Base-by-base conservation (phyloP, 176 grass and related monocot species). In the Musa troglodytarum region DNA sequence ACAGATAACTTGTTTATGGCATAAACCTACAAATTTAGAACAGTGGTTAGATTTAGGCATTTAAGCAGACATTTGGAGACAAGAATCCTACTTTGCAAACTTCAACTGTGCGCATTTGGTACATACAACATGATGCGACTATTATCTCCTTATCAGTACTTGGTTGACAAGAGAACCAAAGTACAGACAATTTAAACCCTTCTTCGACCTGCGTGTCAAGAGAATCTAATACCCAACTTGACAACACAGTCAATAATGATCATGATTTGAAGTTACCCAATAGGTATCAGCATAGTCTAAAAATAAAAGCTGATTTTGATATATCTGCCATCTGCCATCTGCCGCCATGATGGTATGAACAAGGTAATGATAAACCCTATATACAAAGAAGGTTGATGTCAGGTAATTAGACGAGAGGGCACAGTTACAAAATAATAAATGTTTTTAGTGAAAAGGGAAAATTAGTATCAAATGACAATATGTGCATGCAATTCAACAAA, bases 341-440 rank as follows among this genome's bases (percentile, higher is more conserved):
- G 19, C 52, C 54, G 50, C 50, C 50, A 51, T n/a, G 49, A 25
- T 9, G 63, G 11, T 28, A 49, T 62, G 23, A 2, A 50, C 74
- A 76, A 63, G 74, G 74, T 62, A 24, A 76, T 29, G 20, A 75
- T 76, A 54, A 76, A 76, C 19, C 74, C 74, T 76, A 29, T 11
- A 61, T 49, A 4, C 72, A 74, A 14, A 75, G 3, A 29, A 75
- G 29, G 16, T 1, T 14, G 2, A 59, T 17, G 55, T 75, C 26
- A 75, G 17, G 24, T 12, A 66, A 56, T 26, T 57, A 58, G 11
- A 59, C 0, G 13, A 69, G 28, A 43, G 3, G 34, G 0, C 4
- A 43, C 3, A 6, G 34, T 43, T 43, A 43, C 34, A 43, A 43
- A 43, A 43, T 43, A 43, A 43, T 43, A 43, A 43, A 43, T 43